Evolutionary conservation across 2,329 filamentous ascomycete species (phyloP).

Genomic region (Blumeria hordei): DNA sequence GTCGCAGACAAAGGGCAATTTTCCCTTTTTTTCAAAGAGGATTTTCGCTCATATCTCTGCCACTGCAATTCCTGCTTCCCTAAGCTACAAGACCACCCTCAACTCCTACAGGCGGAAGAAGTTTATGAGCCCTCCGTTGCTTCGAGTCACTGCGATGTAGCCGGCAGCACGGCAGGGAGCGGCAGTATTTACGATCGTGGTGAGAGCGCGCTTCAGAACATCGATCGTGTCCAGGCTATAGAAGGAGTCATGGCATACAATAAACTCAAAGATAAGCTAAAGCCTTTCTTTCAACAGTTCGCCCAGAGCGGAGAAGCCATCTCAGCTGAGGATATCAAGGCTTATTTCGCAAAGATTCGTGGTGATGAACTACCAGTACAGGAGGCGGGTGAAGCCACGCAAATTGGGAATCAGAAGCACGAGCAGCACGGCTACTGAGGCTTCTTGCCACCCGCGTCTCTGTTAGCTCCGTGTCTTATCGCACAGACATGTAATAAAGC

Average conservation of each 20-base stretch:
- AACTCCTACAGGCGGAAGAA: constrained; percentile 85
- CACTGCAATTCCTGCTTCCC: constrained; percentile 63
- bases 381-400: constrained; percentile 11
- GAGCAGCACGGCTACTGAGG: constrained; percentile 21
- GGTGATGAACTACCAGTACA: constrained; percentile 44
- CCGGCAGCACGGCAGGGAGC: constrained; percentile 39
- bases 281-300: constrained; percentile 79
- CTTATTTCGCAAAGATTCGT: constrained; percentile 80
- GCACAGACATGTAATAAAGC: too few species aligned
- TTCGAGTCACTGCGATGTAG: constrained; percentile 28
- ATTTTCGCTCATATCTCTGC: constrained; percentile 66
- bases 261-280: constrained; percentile 85
- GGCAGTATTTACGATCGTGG: constrained; percentile 74
- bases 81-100: constrained; percentile 41
- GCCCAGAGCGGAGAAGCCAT: constrained; percentile 76
- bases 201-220: constrained; percentile 72
- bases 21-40: constrained; percentile 58
- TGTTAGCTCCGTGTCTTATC: too few species aligned
- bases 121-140: constrained; percentile 82
- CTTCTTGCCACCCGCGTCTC: too few species aligned
- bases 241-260: constrained; percentile 98
- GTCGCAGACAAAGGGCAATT: constrained; percentile 31
- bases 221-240: constrained; percentile 81
- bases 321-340: constrained; percentile 85
- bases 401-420: constrained; percentile 15